Base-by-base conservation (phyloP, 2,329 filamentous ascomycete species). In the Cladosporium phlei region DNA sequence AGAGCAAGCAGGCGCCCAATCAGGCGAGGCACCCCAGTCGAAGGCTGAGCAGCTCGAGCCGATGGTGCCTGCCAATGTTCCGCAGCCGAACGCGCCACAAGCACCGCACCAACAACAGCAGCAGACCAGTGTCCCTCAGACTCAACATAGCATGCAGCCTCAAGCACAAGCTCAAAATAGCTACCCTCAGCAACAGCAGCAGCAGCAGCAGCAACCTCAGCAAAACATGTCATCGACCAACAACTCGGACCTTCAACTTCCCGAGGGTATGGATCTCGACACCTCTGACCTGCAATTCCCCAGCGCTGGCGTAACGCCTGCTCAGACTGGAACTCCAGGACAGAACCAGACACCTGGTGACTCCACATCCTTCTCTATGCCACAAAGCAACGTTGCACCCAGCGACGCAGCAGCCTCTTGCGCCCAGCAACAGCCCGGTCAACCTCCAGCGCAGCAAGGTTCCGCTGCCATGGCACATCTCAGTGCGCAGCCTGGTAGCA, bases 31-130 rank as follows among this genome's bases (percentile, higher is more conserved):
- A 3, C 10, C 24, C 8, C 11, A 49, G 20, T 19, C 39, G 6
- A 82, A 89, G 48, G 79, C 89, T 22, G 79, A 82, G 46, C 83
- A 85, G 53, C 44, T 47, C 24, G 34, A 33, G 27, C 34, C 34
- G 10, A 38, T 2, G 10, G 30, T 44, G 8, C 38, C 47, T 17
- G 27, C 39, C 7, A 22, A 38, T 28, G 40, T 45, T 8, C 33
- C 47, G 12, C 47, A 49, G 24, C 40, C 47, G 12, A 49, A 21
- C 24, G 28, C n/a, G 2, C 21, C 38, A 10, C 30, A 29, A 6
- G 32, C 38, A 25, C 22, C 24, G 9, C 48, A 32, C 4, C 46
- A 46, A 10, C 35, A 34, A 10, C 46, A 38, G 20, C 43, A 34
- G 8, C 43, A 42, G 22, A 10, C 22, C 22, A 28, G 32, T 11